phyloP scores from a whole-genome alignment of 2,329 filamentous ascomycete genomes.

The Plectosphaerella cucumerina region DNA sequence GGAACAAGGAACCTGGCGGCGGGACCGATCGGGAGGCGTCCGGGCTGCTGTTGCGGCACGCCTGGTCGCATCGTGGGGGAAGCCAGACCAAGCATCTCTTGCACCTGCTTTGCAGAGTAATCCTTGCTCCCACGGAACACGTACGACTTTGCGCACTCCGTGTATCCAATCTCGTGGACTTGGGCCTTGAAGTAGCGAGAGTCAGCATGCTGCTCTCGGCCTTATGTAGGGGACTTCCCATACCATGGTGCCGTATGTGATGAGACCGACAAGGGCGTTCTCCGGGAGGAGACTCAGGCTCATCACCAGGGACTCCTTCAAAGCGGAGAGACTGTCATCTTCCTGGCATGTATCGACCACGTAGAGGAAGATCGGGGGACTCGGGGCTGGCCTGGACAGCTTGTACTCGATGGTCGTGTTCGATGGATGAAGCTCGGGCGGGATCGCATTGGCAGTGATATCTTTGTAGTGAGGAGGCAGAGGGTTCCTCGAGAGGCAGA shows the following conservation, averaged over 20 bases:
- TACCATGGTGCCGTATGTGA: constrained; percentile 93
- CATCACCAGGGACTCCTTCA: constrained; percentile 85
- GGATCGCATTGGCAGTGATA: constrained; percentile 78
- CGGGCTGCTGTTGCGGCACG: constrained; percentile 68
- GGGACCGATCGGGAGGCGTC: constrained; percentile 72
- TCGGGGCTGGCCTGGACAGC: constrained; percentile 76
- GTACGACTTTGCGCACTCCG: constrained; percentile 96
- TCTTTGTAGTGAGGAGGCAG: constrained; percentile 87
- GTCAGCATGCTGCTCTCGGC: background rate
- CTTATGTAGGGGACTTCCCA: constrained; percentile 12
- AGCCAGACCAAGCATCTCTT: constrained; percentile 92
- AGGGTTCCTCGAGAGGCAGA: constrained; percentile 79
- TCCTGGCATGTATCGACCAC: constrained; percentile 87
- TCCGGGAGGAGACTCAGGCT: constrained; percentile 78
- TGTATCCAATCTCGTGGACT: constrained; percentile 97
- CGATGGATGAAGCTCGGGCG: constrained; percentile 73
- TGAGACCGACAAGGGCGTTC: constrained; percentile 75
- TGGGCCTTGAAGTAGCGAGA: constrained; percentile 62
- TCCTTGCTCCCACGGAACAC: constrained; percentile 98
- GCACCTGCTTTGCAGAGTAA: constrained; percentile 97
- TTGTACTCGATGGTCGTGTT: constrained; percentile 91
- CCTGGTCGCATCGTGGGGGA: constrained; percentile 70
- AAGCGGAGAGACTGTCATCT: constrained; percentile 75
- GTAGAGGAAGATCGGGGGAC: constrained; percentile 80
- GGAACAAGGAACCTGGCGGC: constrained; percentile 89